These are phyloP conservation scores for Climacium dendroides DNA, from an alignment of 225 moss, liverwort and hornwort genomes.

Conservation along the genomic window DNA sequence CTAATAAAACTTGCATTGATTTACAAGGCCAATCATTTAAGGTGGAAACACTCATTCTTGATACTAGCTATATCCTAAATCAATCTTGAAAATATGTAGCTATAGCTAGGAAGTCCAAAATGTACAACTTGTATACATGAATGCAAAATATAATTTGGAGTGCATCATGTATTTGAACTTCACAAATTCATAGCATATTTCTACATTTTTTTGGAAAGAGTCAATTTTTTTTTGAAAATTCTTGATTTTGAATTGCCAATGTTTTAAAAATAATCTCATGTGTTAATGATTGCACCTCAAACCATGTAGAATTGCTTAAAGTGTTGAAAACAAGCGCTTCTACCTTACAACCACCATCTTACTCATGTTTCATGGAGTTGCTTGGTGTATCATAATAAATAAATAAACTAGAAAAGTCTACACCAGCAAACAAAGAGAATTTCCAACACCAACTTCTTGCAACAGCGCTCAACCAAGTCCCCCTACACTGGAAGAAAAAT, in stretches of 20 bases:
- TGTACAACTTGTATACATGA: neutral
- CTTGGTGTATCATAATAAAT: no score
- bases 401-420: neutral
- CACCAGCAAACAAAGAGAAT: neutral
- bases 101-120: neutral
- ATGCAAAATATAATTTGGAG: neutral
- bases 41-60: fast-evolving
- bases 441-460: neutral
- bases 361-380: no score
- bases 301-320: neutral
- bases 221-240: neutral
- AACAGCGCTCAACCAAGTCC: neutral
- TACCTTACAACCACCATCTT: no score
- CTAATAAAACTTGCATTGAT: neutral
- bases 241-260: neutral
- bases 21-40: neutral
- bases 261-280: neutral
- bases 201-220: neutral
- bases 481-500: no score
- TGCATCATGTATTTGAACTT: neutral
- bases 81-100: neutral
- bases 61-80: neutral
- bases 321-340: no score
- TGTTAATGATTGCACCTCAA: neutral
- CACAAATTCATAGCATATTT: neutral